Evolutionary conservation across 2,329 filamentous ascomycete species (phyloP), one percentile per base, ranked within the genome.

Genomic region (Hypoxylon sp.): DNA sequence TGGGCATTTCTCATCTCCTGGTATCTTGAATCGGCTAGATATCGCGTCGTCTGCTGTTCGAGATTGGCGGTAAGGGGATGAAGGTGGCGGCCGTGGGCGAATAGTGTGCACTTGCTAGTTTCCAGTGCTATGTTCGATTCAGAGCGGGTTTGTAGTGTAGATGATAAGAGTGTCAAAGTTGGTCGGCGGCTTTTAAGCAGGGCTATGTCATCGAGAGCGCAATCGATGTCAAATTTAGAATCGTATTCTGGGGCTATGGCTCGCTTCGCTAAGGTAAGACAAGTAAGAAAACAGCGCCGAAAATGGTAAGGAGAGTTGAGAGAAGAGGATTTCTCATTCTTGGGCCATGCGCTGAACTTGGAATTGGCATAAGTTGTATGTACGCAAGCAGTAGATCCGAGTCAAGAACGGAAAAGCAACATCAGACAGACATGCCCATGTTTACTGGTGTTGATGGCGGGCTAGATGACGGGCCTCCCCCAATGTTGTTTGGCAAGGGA

Each of bases 1-100:
- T 78, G 73, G 69, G 75, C 77, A 78, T 78, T 62, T 76, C 75
- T 72, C 58, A 72, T 65, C 65, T 59, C 62, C 68, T 65, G 59
- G 21, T 37, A 44, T 35, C 37, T 27, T 31, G 24, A 57, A 32
- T 56, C 13, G 29, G 17, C 27, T 35, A 29, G 48, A 52, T n/a
- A 29, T 62, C 37, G 58, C 52, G 57, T 60, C 31, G 54, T 50
- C 31, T 42, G 27, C 8, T 11, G 27, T 37, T 31, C 10, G n/a
- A 54, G 29, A 44, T 11, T 29, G 39, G 10, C 6, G 32, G 32
- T 19, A 21, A 24, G 19, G 32, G n/a, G 55, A 13, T 2, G 21
- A 21, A 29, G 19, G 54, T 29, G 32, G 32, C 35, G 44, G 19
- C 24, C 19, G 37, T 46, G 31, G 35, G 17, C 11, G 39, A 19